A percentile compares a stretch with the other conserved stretches of the same genome.
These are phyloP conservation scores for Phytopythium litorale DNA, from an alignment of 352 stramenopile species.

Conservation along the genomic window DNA sequence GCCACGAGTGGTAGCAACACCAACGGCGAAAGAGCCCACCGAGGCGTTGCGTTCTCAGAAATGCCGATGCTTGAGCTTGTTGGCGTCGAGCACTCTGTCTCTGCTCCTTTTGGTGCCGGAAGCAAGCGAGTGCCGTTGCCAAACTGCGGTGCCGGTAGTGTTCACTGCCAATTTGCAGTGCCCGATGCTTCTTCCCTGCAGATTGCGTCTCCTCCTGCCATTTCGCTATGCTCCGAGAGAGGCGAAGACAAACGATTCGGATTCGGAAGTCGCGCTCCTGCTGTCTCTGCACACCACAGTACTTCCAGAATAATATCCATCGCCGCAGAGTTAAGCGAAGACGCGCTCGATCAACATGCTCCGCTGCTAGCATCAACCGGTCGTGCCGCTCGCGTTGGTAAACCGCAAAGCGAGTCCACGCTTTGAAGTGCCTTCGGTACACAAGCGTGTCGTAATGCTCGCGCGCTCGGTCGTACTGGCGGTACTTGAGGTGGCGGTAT, in stretches of 20 bases:
- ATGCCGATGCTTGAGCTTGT: neutral
- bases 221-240: neutral
- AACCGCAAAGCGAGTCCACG: neutral
- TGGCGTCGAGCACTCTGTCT: neutral
- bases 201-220: neutral
- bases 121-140: neutral
- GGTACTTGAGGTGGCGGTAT: neutral
- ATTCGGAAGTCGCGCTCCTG: neutral
- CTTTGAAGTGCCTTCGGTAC: neutral
- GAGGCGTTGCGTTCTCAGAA: neutral
- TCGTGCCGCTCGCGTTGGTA: neutral
- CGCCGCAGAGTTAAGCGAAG: neutral
- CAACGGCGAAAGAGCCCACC: conserved; percentile 13
- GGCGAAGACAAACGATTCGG: neutral
- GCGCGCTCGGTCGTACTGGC: neutral
- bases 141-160: neutral
- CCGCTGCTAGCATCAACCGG: neutral
- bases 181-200: neutral
- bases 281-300: neutral
- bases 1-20: conserved; percentile 21
- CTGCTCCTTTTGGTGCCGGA: neutral
- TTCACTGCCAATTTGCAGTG: neutral
- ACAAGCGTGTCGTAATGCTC: neutral
- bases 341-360: neutral
- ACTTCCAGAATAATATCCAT: neutral